phyloP scores from a whole-genome alignment of 495 filamentous ascomycete genomes.

The Rhizodiscina lignyota region DNA sequence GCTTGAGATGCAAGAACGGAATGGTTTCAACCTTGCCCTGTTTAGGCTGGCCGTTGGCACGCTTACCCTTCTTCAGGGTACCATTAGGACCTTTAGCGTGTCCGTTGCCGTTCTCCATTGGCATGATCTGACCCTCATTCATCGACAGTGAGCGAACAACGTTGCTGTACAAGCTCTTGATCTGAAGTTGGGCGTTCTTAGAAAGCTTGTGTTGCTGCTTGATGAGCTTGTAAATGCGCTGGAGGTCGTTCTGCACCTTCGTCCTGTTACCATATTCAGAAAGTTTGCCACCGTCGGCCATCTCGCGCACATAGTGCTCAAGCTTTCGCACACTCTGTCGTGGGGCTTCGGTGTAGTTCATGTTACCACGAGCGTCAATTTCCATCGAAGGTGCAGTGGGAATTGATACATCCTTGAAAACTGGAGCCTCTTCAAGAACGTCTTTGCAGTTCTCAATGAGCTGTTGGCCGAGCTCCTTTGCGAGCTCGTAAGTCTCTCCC shows the following conservation, averaged over 20 bases:
- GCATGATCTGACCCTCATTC: constrained; percentile 95
- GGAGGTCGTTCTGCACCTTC: constrained; percentile 91
- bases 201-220: constrained; percentile 93
- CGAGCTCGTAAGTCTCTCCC: constrained; percentile 92
- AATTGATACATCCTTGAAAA: constrained; percentile 87
- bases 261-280: constrained; percentile 96
- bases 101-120: constrained; percentile 47
- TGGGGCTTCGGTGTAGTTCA: constrained; percentile 79
- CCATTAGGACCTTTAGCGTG: constrained; percentile 25
- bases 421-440: constrained; percentile 61
- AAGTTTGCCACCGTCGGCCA: constrained; percentile 96
- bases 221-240: constrained; percentile 91
- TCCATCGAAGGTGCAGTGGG: constrained; percentile 85
- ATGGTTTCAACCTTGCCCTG: constrained; percentile 91
- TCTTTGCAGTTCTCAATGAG: constrained; percentile 97
- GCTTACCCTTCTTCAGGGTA: constrained; percentile 43
- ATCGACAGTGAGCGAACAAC: constrained; percentile 84
- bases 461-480: constrained; percentile 86
- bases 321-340: constrained; percentile 85
- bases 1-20: constrained; percentile 92
- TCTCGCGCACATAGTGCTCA: constrained; percentile 95
- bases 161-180: constrained; percentile 85
- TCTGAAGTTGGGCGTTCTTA: constrained; percentile 84
- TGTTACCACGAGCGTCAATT: constrained; percentile 75
- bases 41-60: constrained; percentile 38